Evolutionary conservation across 2,329 filamentous ascomycete species (phyloP), one percentile per base, ranked within the genome.

Genomic region (Epichloe gansuensis): DNA sequence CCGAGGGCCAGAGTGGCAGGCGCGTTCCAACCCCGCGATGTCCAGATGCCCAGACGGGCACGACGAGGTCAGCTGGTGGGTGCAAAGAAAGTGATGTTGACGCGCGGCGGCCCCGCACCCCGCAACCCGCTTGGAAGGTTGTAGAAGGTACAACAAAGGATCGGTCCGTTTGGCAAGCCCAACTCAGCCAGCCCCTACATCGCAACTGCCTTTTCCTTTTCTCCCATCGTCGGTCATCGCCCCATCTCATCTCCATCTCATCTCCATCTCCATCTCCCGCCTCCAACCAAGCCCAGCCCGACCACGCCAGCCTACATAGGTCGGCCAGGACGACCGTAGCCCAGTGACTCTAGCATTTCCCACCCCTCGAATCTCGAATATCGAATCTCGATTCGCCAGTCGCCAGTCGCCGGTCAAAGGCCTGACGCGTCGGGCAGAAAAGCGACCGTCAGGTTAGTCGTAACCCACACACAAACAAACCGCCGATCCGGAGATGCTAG

Each of bases 121-220:
- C 23, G 27, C 39, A n/a, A 25, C 27, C 34, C 48, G 39, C 25
- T 50, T 43, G 48, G 38, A n/a, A 6, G n/a, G 38, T 41, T n/a
- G 38, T 41, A 17, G 17, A 15, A 23, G 44, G 44, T n/a, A 35
- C n/a, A n/a, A 15, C 7, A 17, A 21, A 23, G n/a, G 45, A 21
- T 43, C 27, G 40, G 48, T 38, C 48, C 48, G 17, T 50, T 50
- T 50, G 25, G 31, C 40, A 42, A 45, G 41, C 40, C 23, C 31
- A 15, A 15, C 17, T 35, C 40, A 4, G 15, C 38, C 38, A 7
- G 38, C 13, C 36, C 36, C 36, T 39, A 12, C 36, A 39, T 39
- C 36, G n/a, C 41, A 42, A 42, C 40, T 8, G 17, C 40, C 41
- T 43, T 23, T 9, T 17, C 21, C 23, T 9, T 42, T 23, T 11